phyloP scores from a whole-genome alignment of 306 rosid species.

The Astragalus glycyphyllos region DNA sequence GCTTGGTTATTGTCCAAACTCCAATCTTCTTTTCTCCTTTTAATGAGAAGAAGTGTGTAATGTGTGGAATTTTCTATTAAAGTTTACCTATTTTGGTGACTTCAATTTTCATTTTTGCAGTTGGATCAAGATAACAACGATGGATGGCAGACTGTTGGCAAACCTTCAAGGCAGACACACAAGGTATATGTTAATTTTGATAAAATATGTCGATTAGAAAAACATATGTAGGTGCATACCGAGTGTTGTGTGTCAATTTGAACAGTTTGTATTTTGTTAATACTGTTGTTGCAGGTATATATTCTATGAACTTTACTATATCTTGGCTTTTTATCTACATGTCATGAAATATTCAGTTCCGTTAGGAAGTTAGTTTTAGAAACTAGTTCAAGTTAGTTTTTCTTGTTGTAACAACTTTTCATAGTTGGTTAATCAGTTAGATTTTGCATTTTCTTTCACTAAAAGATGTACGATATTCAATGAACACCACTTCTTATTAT shows the following conservation, averaged over 20 bases:
- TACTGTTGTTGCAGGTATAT: constrained; percentile 7
- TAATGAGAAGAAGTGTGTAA: neutral
- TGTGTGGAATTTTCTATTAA: neutral
- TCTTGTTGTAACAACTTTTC: too few relatives aligned
- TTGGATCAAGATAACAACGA: constrained; percentile 54
- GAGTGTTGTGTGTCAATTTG: constrained; percentile 26
- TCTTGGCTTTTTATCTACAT: neutral
- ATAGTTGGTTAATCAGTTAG: too few relatives aligned
- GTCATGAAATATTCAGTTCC: neutral
- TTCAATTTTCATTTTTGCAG: constrained; percentile 46
- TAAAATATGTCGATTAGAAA: constrained; percentile 18
- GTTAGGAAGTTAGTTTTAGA: too few relatives aligned
- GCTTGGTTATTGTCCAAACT: constrained; percentile 44
- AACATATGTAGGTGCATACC: constrained; percentile 26
- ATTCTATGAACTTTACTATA: constrained; percentile 18
- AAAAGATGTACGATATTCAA: too few relatives aligned
- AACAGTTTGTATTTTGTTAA: constrained; percentile 15
- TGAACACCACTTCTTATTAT: too few relatives aligned
- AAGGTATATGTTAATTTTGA: constrained; percentile 62
- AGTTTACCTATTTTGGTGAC: constrained; percentile 16
- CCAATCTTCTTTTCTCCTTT: constrained; percentile 43
- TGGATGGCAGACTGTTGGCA: constrained; percentile 86
- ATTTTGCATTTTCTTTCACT: too few relatives aligned
- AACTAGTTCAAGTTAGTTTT: too few relatives aligned
- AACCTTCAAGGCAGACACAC: constrained; percentile 62